These are phyloP conservation scores for Amphirosellinia nigrospora DNA, from an alignment of 495 filamentous ascomycete species.

Conservation along the genomic window DNA sequence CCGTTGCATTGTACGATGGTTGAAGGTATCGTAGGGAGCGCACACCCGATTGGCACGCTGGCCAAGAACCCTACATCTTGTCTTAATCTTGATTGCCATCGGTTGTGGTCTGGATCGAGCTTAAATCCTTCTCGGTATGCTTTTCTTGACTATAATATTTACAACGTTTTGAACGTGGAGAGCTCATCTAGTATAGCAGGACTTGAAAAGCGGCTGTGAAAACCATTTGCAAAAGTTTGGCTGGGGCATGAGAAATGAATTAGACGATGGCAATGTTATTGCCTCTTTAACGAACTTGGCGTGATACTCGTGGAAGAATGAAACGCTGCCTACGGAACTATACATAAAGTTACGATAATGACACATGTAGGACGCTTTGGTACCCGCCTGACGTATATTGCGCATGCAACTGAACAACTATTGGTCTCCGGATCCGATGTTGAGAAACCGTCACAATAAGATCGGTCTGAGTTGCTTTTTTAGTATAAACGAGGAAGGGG, in stretches of 20 bases:
- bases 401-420: not conserved
- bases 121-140: slow-evolving; percentile 3
- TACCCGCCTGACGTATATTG: not conserved
- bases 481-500: not conserved
- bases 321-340: not conserved
- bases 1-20: not conserved
- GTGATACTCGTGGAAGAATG: not conserved
- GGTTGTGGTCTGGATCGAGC: not conserved
- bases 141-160: not conserved
- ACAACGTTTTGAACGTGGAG: not conserved
- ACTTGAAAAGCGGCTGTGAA: not conserved
- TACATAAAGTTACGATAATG: not conserved
- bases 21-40: not conserved
- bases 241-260: not conserved
- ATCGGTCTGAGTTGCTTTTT: not conserved
- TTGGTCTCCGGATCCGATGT: not conserved
- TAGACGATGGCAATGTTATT: not conserved
- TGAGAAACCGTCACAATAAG: not conserved
- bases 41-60: not conserved
- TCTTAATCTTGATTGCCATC: not conserved
- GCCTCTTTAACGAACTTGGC: not conserved
- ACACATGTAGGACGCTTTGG: not conserved
- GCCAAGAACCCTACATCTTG: not conserved
- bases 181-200: not conserved
- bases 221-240: not conserved